These are phyloP conservation scores for Torulaspora indica DNA, from an alignment of 805 yeast genomes.

Conservation along the genomic window DNA sequence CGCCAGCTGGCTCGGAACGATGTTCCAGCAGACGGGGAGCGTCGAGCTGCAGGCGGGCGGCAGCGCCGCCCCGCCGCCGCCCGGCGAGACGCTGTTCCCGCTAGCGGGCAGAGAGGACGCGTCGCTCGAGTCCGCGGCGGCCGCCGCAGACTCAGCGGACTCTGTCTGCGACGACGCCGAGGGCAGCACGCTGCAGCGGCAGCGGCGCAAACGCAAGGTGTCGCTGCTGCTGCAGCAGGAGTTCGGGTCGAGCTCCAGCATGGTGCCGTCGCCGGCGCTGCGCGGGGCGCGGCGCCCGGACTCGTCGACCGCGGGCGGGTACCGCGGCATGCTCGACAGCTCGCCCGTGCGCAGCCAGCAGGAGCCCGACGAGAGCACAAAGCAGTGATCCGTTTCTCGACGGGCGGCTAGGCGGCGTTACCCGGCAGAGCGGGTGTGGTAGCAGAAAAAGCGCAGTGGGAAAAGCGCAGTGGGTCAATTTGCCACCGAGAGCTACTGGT, in stretches of 20 bases:
- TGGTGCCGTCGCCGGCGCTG: conserved; percentile 26
- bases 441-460: too few relatives aligned
- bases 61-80: neutral
- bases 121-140: conserved; percentile 31
- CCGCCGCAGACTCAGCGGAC: too few relatives aligned
- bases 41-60: conserved; percentile 42
- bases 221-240: conserved; percentile 34
- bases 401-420: conserved; percentile 2
- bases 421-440: neutral
- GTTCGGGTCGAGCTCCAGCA: conserved; percentile 34
- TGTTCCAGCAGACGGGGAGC: conserved; percentile 71
- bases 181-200: conserved; percentile 31
- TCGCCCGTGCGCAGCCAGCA: conserved; percentile 27
- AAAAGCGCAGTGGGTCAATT: too few relatives aligned
- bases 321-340: conserved; percentile 17
- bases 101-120: conserved; percentile 25
- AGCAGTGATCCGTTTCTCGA: conserved; percentile 27
- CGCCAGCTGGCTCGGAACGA: conserved; percentile 68
- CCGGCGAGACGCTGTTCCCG: conserved; percentile 10
- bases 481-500: neutral
- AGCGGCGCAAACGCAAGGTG: conserved; percentile 31
- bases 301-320: conserved; percentile 5
- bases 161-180: conserved; percentile 29
- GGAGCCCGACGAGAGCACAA: conserved; percentile 21
- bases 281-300: conserved; percentile 1